Percentiles rank a stretch among this genome's conserved stretches.
phyloP scores from a whole-genome alignment of 306 rosid genomes.

The Quercus parvula region DNA sequence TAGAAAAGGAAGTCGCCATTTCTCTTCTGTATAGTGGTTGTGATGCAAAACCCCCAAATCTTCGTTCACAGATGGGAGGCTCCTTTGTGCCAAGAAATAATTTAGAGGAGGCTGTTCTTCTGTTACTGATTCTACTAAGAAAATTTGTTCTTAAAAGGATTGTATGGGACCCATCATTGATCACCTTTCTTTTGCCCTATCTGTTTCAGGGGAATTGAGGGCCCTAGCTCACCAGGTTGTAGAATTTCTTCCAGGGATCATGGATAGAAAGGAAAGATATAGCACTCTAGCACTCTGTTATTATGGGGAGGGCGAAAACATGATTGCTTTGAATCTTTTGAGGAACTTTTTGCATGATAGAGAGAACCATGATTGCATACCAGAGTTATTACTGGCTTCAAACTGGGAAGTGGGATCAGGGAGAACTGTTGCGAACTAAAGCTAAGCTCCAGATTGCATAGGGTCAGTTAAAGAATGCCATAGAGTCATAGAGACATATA shows the following conservation, averaged over 20 bases:
- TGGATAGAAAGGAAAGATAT: slow-evolving; percentile 54
- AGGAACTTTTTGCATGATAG: slow-evolving; percentile 56
- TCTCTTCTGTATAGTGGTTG: slow-evolving; percentile 78
- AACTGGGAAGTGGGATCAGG: slow-evolving; percentile 93
- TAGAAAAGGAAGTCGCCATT: slow-evolving; percentile 74
- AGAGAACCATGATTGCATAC: slow-evolving; percentile 46
- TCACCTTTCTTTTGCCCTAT: slow-evolving; percentile 79
- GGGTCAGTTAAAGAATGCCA: slow-evolving; percentile 62
- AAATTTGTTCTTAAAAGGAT: slow-evolving; percentile 47
- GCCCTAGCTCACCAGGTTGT: slow-evolving; percentile 65
- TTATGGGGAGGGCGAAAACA: slow-evolving; percentile 57
- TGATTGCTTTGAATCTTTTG: slow-evolving; percentile 70
- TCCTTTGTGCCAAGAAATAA: slow-evolving; percentile 86
- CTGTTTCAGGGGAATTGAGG: slow-evolving; percentile 56
- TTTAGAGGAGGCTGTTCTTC: slow-evolving; percentile 82
- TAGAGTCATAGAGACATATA: slow-evolving; percentile 45
- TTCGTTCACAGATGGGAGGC: slow-evolving; percentile 74
- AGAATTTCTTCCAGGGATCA: slow-evolving; percentile 67
- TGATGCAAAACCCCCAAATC: slow-evolving; percentile 75
- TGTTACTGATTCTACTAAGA: slow-evolving; percentile 62
- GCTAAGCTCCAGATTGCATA: slow-evolving; percentile 84
- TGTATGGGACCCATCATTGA: slow-evolving; percentile 78
- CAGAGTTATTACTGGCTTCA: slow-evolving; percentile 65
- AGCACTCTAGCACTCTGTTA: slow-evolving; percentile 67
- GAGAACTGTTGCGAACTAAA: slow-evolving; percentile 72